A percentile compares a stretch with the other conserved stretches of the same genome.
Conservation (phyloP, 805 yeast species). For the Crinitomyces ghanaensis region DNA sequence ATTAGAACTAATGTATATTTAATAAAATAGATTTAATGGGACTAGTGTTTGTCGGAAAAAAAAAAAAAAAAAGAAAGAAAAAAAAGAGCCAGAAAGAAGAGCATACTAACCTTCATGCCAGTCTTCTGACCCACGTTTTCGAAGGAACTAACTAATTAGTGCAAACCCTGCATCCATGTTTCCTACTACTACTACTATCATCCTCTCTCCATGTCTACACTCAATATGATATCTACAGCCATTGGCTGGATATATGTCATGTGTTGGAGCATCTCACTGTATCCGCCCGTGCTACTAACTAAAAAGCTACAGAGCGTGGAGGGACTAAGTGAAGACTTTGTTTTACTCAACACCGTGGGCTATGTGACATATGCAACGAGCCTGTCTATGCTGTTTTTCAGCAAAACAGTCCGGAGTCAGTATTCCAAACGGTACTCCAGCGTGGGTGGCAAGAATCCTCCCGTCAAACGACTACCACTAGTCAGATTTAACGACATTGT, state of each 20-base stretch:
- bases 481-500: conserved; percentile 34
- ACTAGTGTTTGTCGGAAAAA: no score
- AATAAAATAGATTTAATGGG: not conserved
- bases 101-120: no score
- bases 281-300: conserved; percentile 28
- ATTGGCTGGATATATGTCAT: no score
- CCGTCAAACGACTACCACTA: conserved; percentile 29
- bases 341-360: conserved; percentile 27
- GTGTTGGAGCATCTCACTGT: conserved; percentile 29
- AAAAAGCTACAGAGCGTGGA: conserved; percentile 24
- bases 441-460: conserved; percentile 13
- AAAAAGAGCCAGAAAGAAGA: no score
- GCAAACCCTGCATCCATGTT: no score
- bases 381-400: conserved; percentile 24
- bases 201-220: no score
- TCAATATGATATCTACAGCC: no score
- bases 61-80: no score
- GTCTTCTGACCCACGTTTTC: no score
- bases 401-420: conserved; percentile 24
- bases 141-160: no score
- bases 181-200: no score
- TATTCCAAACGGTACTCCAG: conserved; percentile 24
- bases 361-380: conserved; percentile 25
- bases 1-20: not conserved
- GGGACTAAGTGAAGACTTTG: conserved; percentile 28